Conservation (phyloP, 1,139 yeast genomes). For the Pichia norvegensis region DNA sequence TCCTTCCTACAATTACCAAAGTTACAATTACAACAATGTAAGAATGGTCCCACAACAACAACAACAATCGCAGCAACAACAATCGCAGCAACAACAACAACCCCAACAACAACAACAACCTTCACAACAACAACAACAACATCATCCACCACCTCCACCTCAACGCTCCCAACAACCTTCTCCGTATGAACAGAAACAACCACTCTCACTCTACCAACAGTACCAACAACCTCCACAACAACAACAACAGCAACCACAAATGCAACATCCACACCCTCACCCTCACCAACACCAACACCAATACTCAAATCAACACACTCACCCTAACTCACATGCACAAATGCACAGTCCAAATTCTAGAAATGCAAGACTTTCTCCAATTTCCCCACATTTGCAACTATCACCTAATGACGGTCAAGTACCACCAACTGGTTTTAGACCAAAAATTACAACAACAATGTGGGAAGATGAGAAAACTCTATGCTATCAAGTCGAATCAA, state of each 20-base stretch:
- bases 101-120: background rate
- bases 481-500: constrained; percentile 93
- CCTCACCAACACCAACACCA: no score
- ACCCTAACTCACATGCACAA: no score
- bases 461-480: constrained; percentile 96
- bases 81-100: background rate
- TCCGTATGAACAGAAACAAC: background rate
- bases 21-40: background rate
- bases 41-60: background rate
- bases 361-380: no score
- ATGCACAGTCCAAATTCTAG: no score
- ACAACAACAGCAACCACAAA: constrained; percentile 11
- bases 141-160: background rate
- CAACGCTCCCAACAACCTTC: background rate
- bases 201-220: background rate
- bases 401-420: constrained; percentile 46
- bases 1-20: background rate
- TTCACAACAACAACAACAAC: background rate
- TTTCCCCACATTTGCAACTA: constrained; percentile 27
- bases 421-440: constrained; percentile 59
- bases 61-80: background rate
- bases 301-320: no score
- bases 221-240: constrained; percentile 3
- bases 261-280: constrained; percentile 6
- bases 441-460: constrained; percentile 87